A percentile compares a stretch with the other conserved stretches of the same genome.
phyloP scores from a whole-genome alignment of 2,329 filamentous ascomycete genomes.

The Lasiodiplodia sp. region DNA sequence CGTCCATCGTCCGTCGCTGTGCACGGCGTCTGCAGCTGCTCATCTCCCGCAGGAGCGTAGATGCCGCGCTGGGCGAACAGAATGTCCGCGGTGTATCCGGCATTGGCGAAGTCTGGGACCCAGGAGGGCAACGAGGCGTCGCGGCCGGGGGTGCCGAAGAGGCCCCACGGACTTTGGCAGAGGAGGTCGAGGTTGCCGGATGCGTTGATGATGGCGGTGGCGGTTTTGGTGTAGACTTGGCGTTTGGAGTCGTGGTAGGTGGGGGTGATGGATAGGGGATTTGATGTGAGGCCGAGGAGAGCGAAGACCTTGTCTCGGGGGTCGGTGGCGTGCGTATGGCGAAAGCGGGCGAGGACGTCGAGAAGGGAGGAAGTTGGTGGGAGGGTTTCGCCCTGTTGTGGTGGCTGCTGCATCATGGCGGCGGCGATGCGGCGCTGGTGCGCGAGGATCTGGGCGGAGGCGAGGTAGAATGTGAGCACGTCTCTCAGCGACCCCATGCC shows the following conservation, averaged over 20 bases:
- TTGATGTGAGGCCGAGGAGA: slow-evolving; percentile 29
- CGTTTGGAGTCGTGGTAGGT: slow-evolving; percentile 38
- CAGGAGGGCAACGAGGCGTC: slow-evolving; percentile 36
- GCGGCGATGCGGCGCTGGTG: not conserved
- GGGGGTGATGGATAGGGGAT: slow-evolving; percentile 34
- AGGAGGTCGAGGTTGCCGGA: slow-evolving; percentile 36
- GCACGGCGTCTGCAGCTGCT: not conserved
- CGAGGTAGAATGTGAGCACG: not conserved
- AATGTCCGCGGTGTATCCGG: not conserved
- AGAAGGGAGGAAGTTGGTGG: slow-evolving; percentile 32
- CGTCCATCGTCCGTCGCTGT: not conserved
- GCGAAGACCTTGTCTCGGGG: slow-evolving; percentile 23
- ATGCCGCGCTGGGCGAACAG: no score
- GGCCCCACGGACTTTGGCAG: slow-evolving; percentile 31
- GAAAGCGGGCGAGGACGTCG: slow-evolving; percentile 37
- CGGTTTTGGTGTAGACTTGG: slow-evolving; percentile 36
- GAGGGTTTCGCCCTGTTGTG: not conserved
- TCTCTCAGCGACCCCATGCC: not conserved
- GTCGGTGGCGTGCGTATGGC: slow-evolving; percentile 35
- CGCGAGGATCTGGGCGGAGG: slow-evolving; percentile 11
- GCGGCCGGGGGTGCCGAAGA: not conserved
- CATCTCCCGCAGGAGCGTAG: not conserved
- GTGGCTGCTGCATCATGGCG: not conserved
- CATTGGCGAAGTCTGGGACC: slow-evolving; percentile 37
- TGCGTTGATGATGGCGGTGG: slow-evolving; percentile 34